Evolutionary conservation across 1,284 basidiomycete genomes (phyloP).

Genomic region (Porogramme epimiltina): DNA sequence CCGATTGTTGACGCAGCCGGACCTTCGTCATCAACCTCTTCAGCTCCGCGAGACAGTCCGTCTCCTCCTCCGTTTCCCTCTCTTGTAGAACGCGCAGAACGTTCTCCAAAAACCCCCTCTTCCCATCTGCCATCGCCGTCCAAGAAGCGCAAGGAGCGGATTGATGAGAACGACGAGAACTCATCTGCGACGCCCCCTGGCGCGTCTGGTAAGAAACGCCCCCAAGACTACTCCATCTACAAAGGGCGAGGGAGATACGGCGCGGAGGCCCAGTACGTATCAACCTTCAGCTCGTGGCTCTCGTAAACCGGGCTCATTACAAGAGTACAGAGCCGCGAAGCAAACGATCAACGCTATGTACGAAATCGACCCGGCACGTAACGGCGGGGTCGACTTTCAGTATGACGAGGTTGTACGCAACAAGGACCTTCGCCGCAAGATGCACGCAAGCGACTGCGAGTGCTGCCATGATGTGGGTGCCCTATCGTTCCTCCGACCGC

Average conservation of each 20-base stretch:
- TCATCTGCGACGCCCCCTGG: not conserved
- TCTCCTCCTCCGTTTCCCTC: too few relatives aligned
- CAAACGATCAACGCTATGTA: constrained; percentile 60
- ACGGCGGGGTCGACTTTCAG: constrained; percentile 66
- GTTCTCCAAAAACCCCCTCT: too few relatives aligned
- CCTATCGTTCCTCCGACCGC: not conserved
- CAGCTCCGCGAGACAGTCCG: not conserved
- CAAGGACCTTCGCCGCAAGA: constrained; percentile 61
- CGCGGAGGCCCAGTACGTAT: constrained; percentile 16
- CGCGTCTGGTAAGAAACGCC: not conserved
- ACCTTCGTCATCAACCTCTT: not conserved
- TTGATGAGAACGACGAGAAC: constrained; percentile 10
- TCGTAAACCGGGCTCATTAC: not conserved
- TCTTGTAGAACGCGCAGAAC: too few relatives aligned
- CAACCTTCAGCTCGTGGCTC: not conserved
- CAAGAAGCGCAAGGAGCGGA: constrained; percentile 15
- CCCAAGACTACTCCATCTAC: constrained; percentile 23
- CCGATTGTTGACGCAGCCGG: not conserved
- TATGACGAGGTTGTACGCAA: constrained; percentile 80
- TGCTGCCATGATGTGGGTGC: constrained; percentile 78
- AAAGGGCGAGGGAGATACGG: constrained; percentile 29
- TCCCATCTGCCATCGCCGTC: too few relatives aligned
- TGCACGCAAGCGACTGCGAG: constrained; percentile 84
- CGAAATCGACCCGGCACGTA: constrained; percentile 66
- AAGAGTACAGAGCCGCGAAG: constrained; percentile 9